phyloP scores from a whole-genome alignment of 805 yeast genomes.

The Saccharomyces paradoxus region DNA sequence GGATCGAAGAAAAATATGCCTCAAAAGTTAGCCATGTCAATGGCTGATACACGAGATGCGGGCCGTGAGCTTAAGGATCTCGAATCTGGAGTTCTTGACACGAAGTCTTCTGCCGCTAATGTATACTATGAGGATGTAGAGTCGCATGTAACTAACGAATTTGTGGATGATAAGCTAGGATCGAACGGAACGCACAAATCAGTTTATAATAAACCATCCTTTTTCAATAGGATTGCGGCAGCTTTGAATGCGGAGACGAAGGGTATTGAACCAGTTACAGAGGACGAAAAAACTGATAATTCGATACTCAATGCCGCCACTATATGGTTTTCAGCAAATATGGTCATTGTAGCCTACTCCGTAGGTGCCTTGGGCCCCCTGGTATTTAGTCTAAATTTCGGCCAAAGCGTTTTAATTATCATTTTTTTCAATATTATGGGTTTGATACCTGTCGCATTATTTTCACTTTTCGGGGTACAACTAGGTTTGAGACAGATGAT shows the following conservation, averaged over 20 bases:
- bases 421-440: slow-evolving; percentile 40
- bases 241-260: slow-evolving; percentile 45
- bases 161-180: slow-evolving; percentile 4
- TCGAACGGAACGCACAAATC: slow-evolving; percentile 5
- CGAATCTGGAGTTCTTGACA: neutral
- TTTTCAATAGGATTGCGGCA: slow-evolving; percentile 18
- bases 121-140: slow-evolving; percentile 5
- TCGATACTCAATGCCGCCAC: slow-evolving; percentile 64
- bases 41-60: neutral
- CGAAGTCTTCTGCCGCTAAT: neutral
- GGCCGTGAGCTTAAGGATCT: neutral
- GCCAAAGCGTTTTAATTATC: slow-evolving; percentile 11
- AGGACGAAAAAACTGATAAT: slow-evolving; percentile 63
- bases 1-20: neutral
- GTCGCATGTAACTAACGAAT: slow-evolving; percentile 5
- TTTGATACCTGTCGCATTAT: slow-evolving; percentile 68
- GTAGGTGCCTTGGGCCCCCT: slow-evolving; percentile 65
- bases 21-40: neutral
- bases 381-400: slow-evolving; percentile 47
- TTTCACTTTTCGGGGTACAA: slow-evolving; percentile 73
- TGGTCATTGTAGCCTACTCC: slow-evolving; percentile 76
- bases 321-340: slow-evolving; percentile 87
- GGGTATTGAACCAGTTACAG: slow-evolving; percentile 76
- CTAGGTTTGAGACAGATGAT: slow-evolving; percentile 86
- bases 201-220: slow-evolving; percentile 6